Base-by-base conservation (phyloP, 495 filamentous ascomycete genomes). In the Penicillium canariense region DNA sequence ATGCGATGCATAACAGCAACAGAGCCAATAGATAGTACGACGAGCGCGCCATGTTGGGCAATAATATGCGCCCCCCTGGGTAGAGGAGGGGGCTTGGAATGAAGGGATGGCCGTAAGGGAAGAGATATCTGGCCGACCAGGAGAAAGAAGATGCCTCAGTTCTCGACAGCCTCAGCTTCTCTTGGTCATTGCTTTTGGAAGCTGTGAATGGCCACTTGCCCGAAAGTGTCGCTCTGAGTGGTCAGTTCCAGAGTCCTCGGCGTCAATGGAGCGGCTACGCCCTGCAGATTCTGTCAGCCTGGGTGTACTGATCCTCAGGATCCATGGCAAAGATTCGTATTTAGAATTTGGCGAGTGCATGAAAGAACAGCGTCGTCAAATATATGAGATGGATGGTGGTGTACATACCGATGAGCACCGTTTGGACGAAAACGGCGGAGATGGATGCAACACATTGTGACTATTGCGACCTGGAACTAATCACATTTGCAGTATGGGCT, bases 1-100 rank as follows among this genome's bases (percentile, higher is more conserved):
- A 27, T 17, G 22, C 30, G 4, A 54, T 34, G 11, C 28, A 39
- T 35, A 32, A 31, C 9, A 35, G 17, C 8, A 54, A n/a, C 15
- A 54, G 30, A 23, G 43, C 34, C 11, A 54, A 18, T 18, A 54
- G 22, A 12, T 50, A 50, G 18, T 50, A 39, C 2, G 48, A 31
- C 14, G 34, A 50, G 32, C 48, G 48, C 1, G 26, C 28, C 34
- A 40, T 50, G 35, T 8, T 20, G 48, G 30, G 27, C n/a, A 17
- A 28, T 23, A 14, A 46, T 18, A 14, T 3, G n/a, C 25, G 18
- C 38, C n/a, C 36, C 36, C 9, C 38, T 25, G 20, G 38, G 17
- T 3, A 14, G 6, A 25, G 20, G n/a, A 22, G 7, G n/a, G 20
- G 38, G 2, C 6, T n/a, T n/a, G 38, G 38, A 42, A 42, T 42